Evolutionary conservation across 257 asterid species (phyloP).

Genomic region (Solanum raphanifolium): DNA sequence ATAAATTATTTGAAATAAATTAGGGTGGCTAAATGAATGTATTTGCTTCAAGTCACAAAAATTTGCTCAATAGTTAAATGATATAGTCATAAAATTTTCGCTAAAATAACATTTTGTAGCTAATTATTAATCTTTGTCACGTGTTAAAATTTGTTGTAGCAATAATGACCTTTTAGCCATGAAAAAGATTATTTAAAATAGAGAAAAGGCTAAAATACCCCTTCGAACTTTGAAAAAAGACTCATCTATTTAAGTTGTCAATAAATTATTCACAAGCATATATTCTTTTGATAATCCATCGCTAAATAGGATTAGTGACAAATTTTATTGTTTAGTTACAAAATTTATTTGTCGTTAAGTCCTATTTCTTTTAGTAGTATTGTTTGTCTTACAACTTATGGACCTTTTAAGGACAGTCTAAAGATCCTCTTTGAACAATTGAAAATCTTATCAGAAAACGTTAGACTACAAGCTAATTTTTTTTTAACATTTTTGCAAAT

Average conservation of each 20-base stretch:
- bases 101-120: neutral
- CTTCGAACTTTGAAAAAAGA: no score
- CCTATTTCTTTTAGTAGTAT: neutral
- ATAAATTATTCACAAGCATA: no score
- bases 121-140: neutral
- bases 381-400: neutral
- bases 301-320: no score
- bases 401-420: neutral
- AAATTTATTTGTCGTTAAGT: neutral
- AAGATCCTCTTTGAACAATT: neutral
- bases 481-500: neutral
- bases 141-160: neutral
- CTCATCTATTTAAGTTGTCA: neutral
- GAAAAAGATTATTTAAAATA: neutral
- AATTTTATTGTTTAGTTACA: neutral
- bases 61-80: neutral
- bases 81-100: neutral
- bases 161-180: neutral
- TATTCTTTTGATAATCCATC: neutral
- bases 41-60: neutral
- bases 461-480: neutral
- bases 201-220: neutral
- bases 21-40: neutral
- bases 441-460: neutral
- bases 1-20: neutral